Evolutionary conservation across 2,329 filamentous ascomycete genomes (phyloP).

Genomic region (Cordyceps cateniannulata): DNA sequence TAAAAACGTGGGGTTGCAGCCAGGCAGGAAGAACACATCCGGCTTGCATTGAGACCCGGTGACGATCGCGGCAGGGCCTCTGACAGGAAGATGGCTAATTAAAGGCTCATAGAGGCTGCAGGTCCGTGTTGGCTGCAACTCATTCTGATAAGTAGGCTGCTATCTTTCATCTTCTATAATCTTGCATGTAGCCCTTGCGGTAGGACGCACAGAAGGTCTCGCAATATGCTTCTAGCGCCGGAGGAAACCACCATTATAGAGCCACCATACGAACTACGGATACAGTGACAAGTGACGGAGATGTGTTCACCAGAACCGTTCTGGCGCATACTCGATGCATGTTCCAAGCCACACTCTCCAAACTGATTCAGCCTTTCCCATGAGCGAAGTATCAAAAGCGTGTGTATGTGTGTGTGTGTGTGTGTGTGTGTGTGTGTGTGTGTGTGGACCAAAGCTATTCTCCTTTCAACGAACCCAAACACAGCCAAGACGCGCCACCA

Average conservation of each 20-base stretch:
- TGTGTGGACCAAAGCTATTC: background rate
- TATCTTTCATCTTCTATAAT: too few species aligned
- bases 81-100: background rate
- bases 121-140: background rate
- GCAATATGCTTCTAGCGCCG: background rate
- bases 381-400: too few species aligned
- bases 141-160: too few species aligned
- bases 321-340: too few species aligned
- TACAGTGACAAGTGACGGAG: background rate
- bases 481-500: background rate
- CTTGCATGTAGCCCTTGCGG: background rate
- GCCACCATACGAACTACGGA: background rate
- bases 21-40: too few species aligned
- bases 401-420: too few species aligned
- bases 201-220: background rate
- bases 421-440: background rate
- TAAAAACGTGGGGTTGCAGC: too few species aligned
- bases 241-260: background rate
- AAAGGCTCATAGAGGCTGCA: background rate
- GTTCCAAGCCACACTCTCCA: too few species aligned
- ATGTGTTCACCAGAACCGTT: background rate
- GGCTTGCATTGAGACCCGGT: too few species aligned
- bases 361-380: too few species aligned
- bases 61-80: background rate
- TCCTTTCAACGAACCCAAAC: background rate